phyloP scores from a whole-genome alignment of 2,329 filamentous ascomycete genomes.

The Trichoderma sp. region DNA sequence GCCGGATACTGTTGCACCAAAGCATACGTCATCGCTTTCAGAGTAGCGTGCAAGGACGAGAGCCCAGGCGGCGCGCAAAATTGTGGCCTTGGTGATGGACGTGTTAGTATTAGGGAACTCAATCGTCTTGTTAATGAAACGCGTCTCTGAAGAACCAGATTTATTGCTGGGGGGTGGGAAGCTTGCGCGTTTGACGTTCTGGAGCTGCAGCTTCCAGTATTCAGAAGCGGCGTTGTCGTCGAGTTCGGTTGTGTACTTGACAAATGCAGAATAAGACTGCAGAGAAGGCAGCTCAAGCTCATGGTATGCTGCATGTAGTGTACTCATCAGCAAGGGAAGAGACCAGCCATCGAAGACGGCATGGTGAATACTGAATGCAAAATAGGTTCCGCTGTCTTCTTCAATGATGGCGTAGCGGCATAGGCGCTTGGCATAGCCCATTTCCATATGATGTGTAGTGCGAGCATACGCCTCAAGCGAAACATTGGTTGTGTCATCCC shows the following conservation, averaged over 20 bases:
- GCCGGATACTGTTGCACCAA: conserved; percentile 34
- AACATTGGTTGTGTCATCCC: conserved; percentile 8
- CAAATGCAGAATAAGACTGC: conserved; percentile 20
- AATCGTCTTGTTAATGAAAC: conserved; percentile 11
- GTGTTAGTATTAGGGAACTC: conserved; percentile 16
- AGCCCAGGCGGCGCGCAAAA: conserved; percentile 34
- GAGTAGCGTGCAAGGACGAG: conserved; percentile 31
- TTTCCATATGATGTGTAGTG: neutral
- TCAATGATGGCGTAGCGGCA: conserved; percentile 27
- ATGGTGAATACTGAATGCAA: conserved; percentile 25
- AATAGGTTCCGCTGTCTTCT: conserved; percentile 10
- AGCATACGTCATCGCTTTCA: conserved; percentile 31
- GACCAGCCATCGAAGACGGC: conserved; percentile 26
- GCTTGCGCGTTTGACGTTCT: conserved; percentile 15
- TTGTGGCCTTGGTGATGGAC: conserved; percentile 30
- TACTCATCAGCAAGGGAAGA: neutral
- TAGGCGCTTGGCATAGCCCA: conserved; percentile 27
- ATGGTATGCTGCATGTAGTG: conserved; percentile 1
- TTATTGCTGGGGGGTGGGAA: conserved; percentile 29
- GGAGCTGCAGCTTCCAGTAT: conserved; percentile 24
- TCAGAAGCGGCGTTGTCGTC: neutral
- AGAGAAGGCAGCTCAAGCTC: conserved; percentile 29
- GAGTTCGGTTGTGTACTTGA: conserved; percentile 14
- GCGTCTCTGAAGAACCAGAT: neutral
- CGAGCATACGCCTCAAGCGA: conserved; percentile 5